Evolutionary conservation across 768 basidiomycete species (phyloP).

Genomic region (Cystofilobasidium macerans): DNA sequence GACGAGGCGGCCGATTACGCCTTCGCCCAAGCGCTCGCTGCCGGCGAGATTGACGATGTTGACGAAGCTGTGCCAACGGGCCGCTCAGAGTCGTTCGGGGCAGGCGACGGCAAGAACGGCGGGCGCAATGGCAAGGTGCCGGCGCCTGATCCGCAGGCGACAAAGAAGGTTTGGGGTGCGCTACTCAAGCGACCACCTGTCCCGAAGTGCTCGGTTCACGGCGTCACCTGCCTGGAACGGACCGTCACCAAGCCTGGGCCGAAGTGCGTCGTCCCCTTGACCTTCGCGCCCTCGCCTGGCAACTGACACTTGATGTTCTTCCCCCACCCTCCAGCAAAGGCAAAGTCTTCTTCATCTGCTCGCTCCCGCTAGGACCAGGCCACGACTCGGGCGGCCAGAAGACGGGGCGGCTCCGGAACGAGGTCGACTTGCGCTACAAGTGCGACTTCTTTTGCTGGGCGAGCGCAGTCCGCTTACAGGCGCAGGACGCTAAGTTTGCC

Average conservation of each 20-base stretch:
- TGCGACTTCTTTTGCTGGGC: slow-evolving; percentile 14
- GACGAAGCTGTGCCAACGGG: no score
- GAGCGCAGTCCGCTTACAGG: neutral
- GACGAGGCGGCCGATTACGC: slow-evolving; percentile 12
- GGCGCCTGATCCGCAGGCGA: neutral
- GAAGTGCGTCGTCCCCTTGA: neutral
- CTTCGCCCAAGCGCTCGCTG: slow-evolving; percentile 12
- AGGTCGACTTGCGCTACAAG: slow-evolving; percentile 7
- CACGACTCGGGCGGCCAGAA: slow-evolving; percentile 13
- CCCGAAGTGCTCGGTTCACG: slow-evolving; percentile 17
- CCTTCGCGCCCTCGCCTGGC: no score
- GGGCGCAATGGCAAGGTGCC: neutral
- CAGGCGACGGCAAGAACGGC: no score
- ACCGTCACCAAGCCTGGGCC: slow-evolving; percentile 21
- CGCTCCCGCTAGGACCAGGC: slow-evolving; percentile 18
- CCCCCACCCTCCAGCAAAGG: slow-evolving; percentile 9
- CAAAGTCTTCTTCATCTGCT: slow-evolving; percentile 19
- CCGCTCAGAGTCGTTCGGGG: no score
- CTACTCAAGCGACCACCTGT: neutral
- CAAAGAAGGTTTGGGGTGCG: neutral
- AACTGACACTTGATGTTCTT: neutral
- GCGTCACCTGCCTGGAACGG: slow-evolving; percentile 12
- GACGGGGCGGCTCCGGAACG: slow-evolving; percentile 11
- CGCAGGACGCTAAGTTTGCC: neutral
- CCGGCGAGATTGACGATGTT: no score